Conservation (phyloP, 2,329 filamentous ascomycete species). For the Sporothrix dimorphospora region DNA sequence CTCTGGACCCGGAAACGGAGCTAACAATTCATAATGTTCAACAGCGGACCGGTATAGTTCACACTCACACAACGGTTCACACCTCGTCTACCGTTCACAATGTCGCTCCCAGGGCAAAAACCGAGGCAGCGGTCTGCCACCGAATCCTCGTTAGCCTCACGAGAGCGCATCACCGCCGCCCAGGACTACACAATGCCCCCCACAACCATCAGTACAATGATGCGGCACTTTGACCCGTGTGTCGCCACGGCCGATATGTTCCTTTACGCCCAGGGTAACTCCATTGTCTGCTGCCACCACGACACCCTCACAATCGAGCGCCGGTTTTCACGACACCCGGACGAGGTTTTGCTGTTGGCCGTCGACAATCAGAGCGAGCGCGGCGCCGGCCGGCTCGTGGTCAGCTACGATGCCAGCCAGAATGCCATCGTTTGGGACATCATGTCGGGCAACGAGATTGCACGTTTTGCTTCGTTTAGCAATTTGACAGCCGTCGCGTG, state of each 20-base stretch:
- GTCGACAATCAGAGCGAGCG: conserved; percentile 91
- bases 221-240: conserved; percentile 76
- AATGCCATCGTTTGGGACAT: conserved; percentile 97
- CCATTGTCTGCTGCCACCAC: conserved; percentile 86
- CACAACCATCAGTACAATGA: conserved; percentile 50
- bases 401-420: conserved; percentile 89
- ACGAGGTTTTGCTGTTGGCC: conserved; percentile 80
- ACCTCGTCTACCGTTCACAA: conserved; percentile 44
- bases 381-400: conserved; percentile 81
- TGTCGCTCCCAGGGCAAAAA: conserved; percentile 59
- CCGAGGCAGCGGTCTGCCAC: conserved; percentile 63
- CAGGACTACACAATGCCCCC: conserved; percentile 59
- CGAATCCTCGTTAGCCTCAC: conserved; percentile 55
- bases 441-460: conserved; percentile 85
- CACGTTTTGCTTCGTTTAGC: conserved; percentile 91
- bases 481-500: conserved; percentile 82
- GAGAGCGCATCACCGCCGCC: conserved; percentile 42
- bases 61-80: background rate
- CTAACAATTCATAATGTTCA: conserved; percentile 11
- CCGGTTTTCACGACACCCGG: conserved; percentile 79
- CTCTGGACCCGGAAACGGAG: background rate
- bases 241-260: conserved; percentile 90
- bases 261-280: conserved; percentile 80
- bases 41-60: background rate
- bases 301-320: conserved; percentile 89